Percentiles rank a stretch among this genome's conserved stretches.
These are phyloP conservation scores for Ceriops tagal DNA, from an alignment of 345 rosid genomes.

Conservation along the genomic window DNA sequence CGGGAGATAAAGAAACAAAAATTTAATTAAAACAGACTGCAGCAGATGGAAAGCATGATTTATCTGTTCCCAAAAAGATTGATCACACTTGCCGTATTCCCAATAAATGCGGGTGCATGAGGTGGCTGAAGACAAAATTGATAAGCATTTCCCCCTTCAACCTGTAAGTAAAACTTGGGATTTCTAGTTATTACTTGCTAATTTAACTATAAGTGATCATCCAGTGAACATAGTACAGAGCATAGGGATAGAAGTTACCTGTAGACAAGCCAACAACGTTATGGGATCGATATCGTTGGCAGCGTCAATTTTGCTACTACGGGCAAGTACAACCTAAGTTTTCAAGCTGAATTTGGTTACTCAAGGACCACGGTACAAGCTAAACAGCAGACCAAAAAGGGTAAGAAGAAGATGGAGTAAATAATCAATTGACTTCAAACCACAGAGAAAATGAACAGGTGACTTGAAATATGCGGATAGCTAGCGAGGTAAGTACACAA, in stretches of 20 bases:
- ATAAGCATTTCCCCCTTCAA: constrained; percentile 77
- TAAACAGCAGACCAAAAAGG: no score
- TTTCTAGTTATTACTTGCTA: not conserved
- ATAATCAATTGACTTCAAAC: no score
- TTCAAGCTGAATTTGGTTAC: constrained; percentile 10
- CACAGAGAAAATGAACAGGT: no score
- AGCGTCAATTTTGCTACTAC: constrained; percentile 68
- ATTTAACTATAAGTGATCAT: not conserved
- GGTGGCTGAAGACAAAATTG: constrained; percentile 94
- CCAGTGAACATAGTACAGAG: constrained; percentile 1
- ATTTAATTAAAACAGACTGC: no score
- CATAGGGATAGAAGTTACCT: constrained; percentile 38
- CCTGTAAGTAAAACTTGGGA: constrained; percentile 31
- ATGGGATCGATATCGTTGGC: constrained; percentile 70
- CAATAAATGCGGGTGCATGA: constrained; percentile 79
- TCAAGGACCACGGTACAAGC: not conserved
- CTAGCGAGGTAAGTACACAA: no score
- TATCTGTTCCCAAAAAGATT: constrained; percentile 2
- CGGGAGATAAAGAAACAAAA: no score
- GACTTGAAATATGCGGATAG: not conserved
- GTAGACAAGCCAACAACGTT: constrained; percentile 71
- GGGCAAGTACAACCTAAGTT: constrained; percentile 82
- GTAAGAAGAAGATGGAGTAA: not conserved
- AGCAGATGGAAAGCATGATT: not conserved
- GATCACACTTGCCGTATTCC: constrained; percentile 64